These are phyloP conservation scores for Nakazawaea molendinolei DNA, from an alignment of 805 yeast species.

Conservation along the genomic window DNA sequence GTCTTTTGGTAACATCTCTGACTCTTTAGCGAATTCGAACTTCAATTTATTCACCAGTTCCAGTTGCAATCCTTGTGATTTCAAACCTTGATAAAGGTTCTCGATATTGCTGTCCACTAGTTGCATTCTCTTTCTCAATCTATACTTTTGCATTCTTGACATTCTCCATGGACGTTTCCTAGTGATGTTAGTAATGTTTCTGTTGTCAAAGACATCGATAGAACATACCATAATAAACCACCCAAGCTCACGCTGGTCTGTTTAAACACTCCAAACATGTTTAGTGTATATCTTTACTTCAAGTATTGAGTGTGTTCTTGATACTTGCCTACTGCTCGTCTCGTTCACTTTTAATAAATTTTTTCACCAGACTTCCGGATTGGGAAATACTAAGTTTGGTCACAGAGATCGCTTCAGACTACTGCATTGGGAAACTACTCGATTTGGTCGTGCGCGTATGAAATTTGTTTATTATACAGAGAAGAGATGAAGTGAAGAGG, in stretches of 20 bases:
- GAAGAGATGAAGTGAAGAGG: no score
- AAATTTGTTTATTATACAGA: no score
- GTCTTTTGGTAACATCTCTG: constrained; percentile 73
- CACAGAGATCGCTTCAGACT: no score
- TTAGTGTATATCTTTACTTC: no score
- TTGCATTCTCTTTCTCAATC: constrained; percentile 80
- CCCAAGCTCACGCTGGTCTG: constrained; percentile 51
- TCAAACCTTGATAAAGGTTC: constrained; percentile 46
- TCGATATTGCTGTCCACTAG: constrained; percentile 76
- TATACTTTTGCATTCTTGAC: constrained; percentile 71
- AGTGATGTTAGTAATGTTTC: background rate
- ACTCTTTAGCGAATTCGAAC: constrained; percentile 65
- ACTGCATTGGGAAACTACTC: no score
- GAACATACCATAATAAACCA: constrained; percentile 64
- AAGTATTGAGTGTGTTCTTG: background rate
- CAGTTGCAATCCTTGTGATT: constrained; percentile 24
- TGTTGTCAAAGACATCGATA: background rate
- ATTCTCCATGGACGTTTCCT: constrained; percentile 75
- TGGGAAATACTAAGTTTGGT: no score
- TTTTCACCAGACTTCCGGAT: no score
- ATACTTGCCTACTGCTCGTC: no score
- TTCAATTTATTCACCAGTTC: constrained; percentile 30
- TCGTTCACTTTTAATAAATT: no score
- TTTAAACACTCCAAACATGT: constrained; percentile 73
- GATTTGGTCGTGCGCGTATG: no score